Conservation (phyloP, 331 rosid genomes). For the Telfairia occidentalis region DNA sequence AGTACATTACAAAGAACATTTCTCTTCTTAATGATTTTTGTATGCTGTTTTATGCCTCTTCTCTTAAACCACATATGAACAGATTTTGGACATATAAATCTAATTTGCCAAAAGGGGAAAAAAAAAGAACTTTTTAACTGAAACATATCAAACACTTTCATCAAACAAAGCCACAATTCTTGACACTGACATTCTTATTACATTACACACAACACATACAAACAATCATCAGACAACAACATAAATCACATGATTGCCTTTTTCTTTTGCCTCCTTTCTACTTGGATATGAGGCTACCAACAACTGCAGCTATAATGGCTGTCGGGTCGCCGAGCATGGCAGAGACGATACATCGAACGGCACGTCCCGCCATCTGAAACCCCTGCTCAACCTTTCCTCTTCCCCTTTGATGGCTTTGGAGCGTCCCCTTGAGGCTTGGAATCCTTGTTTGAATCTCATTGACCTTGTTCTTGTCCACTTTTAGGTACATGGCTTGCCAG, state of each 20-base stretch:
- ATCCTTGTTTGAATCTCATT: slow-evolving; percentile 39
- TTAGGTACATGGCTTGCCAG: slow-evolving; percentile 41
- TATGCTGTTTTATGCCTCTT: neutral
- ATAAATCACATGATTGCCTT: neutral
- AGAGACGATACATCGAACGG: slow-evolving; percentile 30
- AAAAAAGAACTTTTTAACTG: neutral
- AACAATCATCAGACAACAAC: neutral
- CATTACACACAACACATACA: neutral
- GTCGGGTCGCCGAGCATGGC: slow-evolving; percentile 49
- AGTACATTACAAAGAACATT: neutral
- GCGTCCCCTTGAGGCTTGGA: slow-evolving; percentile 33
- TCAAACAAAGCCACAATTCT: neutral
- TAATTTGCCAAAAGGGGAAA: neutral
- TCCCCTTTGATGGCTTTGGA: slow-evolving; percentile 18
- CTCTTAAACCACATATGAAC: neutral
- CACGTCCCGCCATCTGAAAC: slow-evolving; percentile 37
- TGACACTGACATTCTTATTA: neutral
- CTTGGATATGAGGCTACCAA: slow-evolving; percentile 29
- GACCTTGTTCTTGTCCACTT: slow-evolving; percentile 34
- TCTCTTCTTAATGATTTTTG: neutral
- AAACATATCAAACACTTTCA: neutral
- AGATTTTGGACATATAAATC: neutral
- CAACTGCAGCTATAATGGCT: slow-evolving; percentile 31
- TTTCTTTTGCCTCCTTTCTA: neutral
- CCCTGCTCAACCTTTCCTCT: slow-evolving; percentile 25